These are phyloP conservation scores for Chimonanthus salicifolius DNA, from an alignment of 164 flowering plant genomes.

Conservation along the genomic window DNA sequence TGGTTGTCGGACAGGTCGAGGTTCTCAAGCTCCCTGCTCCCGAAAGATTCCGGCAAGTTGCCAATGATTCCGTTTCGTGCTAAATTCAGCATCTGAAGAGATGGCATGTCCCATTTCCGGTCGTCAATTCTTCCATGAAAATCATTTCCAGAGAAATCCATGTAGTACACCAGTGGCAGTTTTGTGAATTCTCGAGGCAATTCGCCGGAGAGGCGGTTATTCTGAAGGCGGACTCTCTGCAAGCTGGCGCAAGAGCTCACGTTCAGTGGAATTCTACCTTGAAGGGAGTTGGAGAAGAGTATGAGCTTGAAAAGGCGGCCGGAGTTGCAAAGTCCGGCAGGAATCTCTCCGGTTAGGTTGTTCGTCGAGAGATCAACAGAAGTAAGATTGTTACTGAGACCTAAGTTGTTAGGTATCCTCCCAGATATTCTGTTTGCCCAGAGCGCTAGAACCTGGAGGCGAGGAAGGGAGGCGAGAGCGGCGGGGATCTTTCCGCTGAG, in stretches of 20 bases:
- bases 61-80: slow-evolving; percentile 54
- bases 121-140: slow-evolving; percentile 46
- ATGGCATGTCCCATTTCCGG: slow-evolving; percentile 55
- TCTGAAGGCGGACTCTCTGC: slow-evolving; percentile 58
- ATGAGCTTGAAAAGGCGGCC: slow-evolving; percentile 63
- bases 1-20: slow-evolving; percentile 65
- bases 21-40: slow-evolving; percentile 38
- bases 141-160: slow-evolving; percentile 62
- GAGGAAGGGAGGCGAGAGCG: slow-evolving; percentile 40
- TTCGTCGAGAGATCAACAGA: slow-evolving; percentile 76
- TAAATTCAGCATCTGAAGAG: slow-evolving; percentile 65
- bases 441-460: slow-evolving; percentile 64
- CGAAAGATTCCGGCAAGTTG: slow-evolving; percentile 46
- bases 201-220: slow-evolving; percentile 55
- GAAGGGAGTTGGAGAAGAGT: slow-evolving; percentile 68
- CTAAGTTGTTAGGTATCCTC: slow-evolving; percentile 58
- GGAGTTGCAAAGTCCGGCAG: slow-evolving; percentile 45
- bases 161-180: slow-evolving; percentile 60
- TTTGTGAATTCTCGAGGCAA: slow-evolving; percentile 39
- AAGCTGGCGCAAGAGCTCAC: slow-evolving; percentile 56
- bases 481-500: slow-evolving; percentile 64
- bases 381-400: slow-evolving; percentile 53
- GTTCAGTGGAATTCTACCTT: slow-evolving; percentile 43
- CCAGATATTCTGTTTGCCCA: slow-evolving; percentile 74
- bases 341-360: slow-evolving; percentile 58